These are phyloP conservation scores for Cladosporium sp. DNA, from an alignment of 2,329 filamentous ascomycete species.

Conservation along the genomic window DNA sequence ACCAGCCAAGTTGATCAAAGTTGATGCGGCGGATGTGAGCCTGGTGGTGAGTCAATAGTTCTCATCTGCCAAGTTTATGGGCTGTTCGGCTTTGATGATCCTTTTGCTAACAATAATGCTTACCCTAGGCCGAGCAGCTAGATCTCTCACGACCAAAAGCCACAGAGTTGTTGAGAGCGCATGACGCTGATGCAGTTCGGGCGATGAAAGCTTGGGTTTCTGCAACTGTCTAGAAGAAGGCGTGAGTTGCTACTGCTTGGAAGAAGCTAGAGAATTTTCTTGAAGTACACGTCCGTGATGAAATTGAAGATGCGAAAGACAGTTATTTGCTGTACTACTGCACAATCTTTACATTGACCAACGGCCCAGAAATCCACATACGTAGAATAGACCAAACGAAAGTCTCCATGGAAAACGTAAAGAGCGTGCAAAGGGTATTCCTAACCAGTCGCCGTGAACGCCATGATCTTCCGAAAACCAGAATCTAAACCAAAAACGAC, in stretches of 20 bases:
- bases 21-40: constrained; percentile 69
- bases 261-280: neutral
- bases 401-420: neutral
- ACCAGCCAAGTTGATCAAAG: constrained; percentile 60
- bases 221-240: constrained; percentile 8
- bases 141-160: constrained; percentile 71
- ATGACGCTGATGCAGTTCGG: constrained; percentile 69
- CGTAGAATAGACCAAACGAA: neutral
- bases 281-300: neutral
- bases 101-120: neutral
- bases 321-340: neutral
- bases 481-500: neutral
- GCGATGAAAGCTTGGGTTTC: constrained; percentile 64
- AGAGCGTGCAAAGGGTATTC: neutral
- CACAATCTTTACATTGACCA: neutral
- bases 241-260: neutral
- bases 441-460: neutral
- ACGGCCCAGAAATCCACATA: neutral
- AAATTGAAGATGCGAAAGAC: neutral
- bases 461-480: neutral
- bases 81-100: neutral
- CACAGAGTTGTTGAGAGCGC: constrained; percentile 69
- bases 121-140: constrained; percentile 63
- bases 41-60: constrained; percentile 63
- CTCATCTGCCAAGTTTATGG: too few species aligned